Evolutionary conservation across 306 rosid species (phyloP).

Genomic region (Alnus rubra): DNA sequence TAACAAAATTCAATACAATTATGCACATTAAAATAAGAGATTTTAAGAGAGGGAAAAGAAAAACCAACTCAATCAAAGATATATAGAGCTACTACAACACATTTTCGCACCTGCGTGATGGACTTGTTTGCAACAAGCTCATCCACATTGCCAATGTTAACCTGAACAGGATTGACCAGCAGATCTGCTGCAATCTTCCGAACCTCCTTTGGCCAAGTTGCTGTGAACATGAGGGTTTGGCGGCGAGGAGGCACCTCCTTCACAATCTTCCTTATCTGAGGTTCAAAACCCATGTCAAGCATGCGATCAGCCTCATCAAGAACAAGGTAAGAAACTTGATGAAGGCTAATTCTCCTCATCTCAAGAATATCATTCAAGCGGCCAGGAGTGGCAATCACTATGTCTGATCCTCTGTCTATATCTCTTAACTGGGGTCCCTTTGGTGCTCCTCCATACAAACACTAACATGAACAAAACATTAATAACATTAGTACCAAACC

Average conservation of each 20-base stretch:
- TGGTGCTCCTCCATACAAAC: constrained; percentile 99
- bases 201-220: constrained; percentile 99
- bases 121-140: constrained; percentile 98
- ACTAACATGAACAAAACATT: constrained; percentile 39
- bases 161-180: constrained; percentile 88
- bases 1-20: neutral
- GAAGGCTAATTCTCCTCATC: constrained; percentile 89
- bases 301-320: constrained; percentile 98
- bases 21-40: too few relatives aligned
- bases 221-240: constrained; percentile 98
- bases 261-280: constrained; percentile 96
- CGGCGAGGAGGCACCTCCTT: constrained; percentile 92
- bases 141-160: constrained; percentile 93
- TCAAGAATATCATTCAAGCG: constrained; percentile 99
- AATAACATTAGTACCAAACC: neutral
- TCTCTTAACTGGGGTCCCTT: constrained; percentile 99
- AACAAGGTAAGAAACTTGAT: constrained; percentile 90
- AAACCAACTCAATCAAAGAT: neutral
- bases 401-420: constrained; percentile 86
- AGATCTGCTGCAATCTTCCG: constrained; percentile 97
- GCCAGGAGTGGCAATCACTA: constrained; percentile 99
- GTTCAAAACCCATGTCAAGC: constrained; percentile 99
- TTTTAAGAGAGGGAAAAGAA: neutral
- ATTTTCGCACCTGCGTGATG: constrained; percentile 78
- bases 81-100: neutral